These are phyloP conservation scores for Rhizodiscina lignyota DNA, from an alignment of 495 filamentous ascomycete species.

Conservation along the genomic window DNA sequence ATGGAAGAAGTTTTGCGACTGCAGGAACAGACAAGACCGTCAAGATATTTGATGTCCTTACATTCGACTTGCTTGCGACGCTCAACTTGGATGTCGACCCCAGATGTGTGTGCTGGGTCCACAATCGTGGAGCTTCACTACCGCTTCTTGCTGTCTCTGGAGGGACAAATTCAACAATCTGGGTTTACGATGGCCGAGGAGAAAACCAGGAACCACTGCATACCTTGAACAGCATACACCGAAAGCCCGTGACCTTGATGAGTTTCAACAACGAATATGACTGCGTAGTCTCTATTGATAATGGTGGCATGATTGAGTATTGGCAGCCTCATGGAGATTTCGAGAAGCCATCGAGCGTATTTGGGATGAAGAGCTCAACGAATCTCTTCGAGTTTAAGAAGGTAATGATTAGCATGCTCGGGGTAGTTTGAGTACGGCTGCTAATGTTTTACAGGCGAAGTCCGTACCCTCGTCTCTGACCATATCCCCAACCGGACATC, in stretches of 20 bases:
- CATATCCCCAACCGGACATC: constrained; percentile 66
- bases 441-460: constrained; percentile 42
- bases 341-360: constrained; percentile 85
- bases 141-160: constrained; percentile 86
- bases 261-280: constrained; percentile 79
- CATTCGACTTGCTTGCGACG: constrained; percentile 79
- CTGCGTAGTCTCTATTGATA: constrained; percentile 78
- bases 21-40: constrained; percentile 73
- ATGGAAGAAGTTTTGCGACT: constrained; percentile 89
- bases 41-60: constrained; percentile 92
- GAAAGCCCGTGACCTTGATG: constrained; percentile 63
- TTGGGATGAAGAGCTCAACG: constrained; percentile 78
- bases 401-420: constrained; percentile 4
- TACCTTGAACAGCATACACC: constrained; percentile 56
- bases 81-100: constrained; percentile 58
- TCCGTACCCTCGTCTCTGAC: constrained; percentile 71
- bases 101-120: constrained; percentile 81
- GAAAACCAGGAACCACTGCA: constrained; percentile 60
- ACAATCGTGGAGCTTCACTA: constrained; percentile 69
- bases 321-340: constrained; percentile 69
- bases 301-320: constrained; percentile 92
- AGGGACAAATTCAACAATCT: constrained; percentile 42
- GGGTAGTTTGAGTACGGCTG: neutral
- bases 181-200: constrained; percentile 78
- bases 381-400: constrained; percentile 94